Evolutionary conservation across 2,329 filamentous ascomycete species (phyloP).

Genomic region (Coniochaeta sp.): DNA sequence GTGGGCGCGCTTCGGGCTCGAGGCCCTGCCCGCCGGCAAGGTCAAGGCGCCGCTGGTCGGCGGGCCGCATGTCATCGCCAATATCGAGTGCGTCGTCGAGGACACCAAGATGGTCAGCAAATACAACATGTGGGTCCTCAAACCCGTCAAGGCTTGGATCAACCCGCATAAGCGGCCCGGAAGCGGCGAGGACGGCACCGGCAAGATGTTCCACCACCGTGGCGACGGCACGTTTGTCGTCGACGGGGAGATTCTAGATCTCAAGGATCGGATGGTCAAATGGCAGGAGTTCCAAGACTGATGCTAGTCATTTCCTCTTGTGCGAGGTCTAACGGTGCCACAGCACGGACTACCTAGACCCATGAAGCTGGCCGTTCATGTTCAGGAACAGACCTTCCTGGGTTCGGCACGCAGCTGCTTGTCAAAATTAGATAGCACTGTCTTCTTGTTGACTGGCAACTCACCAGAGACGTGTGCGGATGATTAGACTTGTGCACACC

Average conservation of each 20-base stretch:
- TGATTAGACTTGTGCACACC: no score
- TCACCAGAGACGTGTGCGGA: no score
- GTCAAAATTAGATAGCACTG: no score
- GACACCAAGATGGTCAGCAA: slow-evolving; percentile 23
- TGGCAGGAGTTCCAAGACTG: slow-evolving; percentile 24
- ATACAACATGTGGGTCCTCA: slow-evolving; percentile 25
- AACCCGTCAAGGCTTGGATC: slow-evolving; percentile 23
- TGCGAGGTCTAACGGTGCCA: slow-evolving; percentile 8
- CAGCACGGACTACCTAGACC: slow-evolving; percentile 14
- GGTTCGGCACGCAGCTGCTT: no score
- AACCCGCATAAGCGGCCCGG: slow-evolving; percentile 17
- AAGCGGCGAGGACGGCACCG: slow-evolving; percentile 9
- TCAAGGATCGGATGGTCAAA: slow-evolving; percentile 25
- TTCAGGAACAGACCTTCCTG: no score
- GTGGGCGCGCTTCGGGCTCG: slow-evolving; percentile 21
- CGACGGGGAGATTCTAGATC: slow-evolving; percentile 22
- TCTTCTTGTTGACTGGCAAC: no score
- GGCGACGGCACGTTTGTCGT: slow-evolving; percentile 23
- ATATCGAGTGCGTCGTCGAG: slow-evolving; percentile 26
- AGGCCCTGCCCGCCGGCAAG: slow-evolving; percentile 17
- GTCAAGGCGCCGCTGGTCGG: slow-evolving; percentile 24
- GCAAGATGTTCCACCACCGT: slow-evolving; percentile 26
- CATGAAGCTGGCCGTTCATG: slow-evolving; percentile 2
- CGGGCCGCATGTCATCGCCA: slow-evolving; percentile 20
- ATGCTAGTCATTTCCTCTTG: slow-evolving; percentile 4